Percentiles rank a stretch among this genome's conserved stretches.
Conservation (phyloP, 1,139 yeast species). For the Hyphopichia pseudoburtonii region DNA sequence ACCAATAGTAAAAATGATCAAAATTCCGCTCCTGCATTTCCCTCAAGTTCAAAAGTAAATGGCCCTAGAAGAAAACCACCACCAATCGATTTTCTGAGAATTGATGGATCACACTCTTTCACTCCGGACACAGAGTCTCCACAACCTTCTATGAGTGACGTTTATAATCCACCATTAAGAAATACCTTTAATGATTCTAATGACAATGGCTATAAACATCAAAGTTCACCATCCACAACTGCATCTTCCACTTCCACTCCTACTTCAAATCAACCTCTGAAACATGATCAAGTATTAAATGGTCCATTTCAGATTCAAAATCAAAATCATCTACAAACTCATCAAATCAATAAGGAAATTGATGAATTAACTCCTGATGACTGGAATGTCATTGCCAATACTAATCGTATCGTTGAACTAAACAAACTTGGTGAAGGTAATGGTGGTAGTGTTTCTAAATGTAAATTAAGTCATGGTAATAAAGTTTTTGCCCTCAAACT, state of each 20-base stretch:
- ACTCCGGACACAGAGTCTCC: constrained; percentile 8
- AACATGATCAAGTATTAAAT: no score
- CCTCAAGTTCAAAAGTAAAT: not conserved
- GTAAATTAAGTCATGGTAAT: constrained; percentile 52
- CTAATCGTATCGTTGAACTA: constrained; percentile 58
- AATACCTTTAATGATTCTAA: not conserved
- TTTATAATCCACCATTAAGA: not conserved
- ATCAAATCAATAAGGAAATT: constrained; percentile 6
- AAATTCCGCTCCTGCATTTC: not conserved
- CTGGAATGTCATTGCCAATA: constrained; percentile 68
- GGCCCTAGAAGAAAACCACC: constrained; percentile 39
- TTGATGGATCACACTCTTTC: constrained; percentile 30
- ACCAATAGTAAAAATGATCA: not conserved
- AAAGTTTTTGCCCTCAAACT: constrained; percentile 83
- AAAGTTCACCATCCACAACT: not conserved
- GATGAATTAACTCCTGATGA: constrained; percentile 70
- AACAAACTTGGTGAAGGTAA: constrained; percentile 88
- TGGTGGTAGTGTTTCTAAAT: constrained; percentile 87
- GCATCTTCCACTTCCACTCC: not conserved
- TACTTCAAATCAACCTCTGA: not conserved
- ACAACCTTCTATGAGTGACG: not conserved
- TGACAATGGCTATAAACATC: no score
- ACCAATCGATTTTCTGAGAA: constrained; percentile 40
- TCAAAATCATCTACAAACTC: not conserved
- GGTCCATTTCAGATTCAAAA: no score